A percentile compares a stretch with the other conserved stretches of the same genome.
These are phyloP conservation scores for Calycina herbarum DNA, from an alignment of 2,329 filamentous ascomycete species.

Conservation along the genomic window DNA sequence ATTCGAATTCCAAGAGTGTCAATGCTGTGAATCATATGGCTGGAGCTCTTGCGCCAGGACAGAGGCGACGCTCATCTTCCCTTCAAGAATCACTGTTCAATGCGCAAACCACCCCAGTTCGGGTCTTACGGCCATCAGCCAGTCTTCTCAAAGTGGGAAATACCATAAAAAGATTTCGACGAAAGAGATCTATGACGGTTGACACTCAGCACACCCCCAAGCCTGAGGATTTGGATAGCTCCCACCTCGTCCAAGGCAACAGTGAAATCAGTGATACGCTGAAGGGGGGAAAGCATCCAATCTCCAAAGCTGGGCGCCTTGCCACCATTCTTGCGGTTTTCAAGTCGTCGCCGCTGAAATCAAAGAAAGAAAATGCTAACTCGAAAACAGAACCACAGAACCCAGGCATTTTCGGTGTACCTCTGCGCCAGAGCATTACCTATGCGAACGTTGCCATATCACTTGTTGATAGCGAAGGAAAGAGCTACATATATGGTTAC, in stretches of 20 bases:
- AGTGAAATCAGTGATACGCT: constrained; percentile 12
- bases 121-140: not conserved
- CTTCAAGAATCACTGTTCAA: constrained; percentile 8
- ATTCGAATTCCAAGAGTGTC: constrained; percentile 1
- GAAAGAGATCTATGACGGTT: not conserved
- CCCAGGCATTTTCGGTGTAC: constrained; percentile 90
- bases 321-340: constrained; percentile 13
- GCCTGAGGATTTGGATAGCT: not conserved
- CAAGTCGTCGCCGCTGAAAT: constrained; percentile 10
- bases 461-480: constrained; percentile 84
- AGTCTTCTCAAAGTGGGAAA: not conserved
- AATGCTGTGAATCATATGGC: not conserved
- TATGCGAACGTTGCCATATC: constrained; percentile 99
- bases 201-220: not conserved
- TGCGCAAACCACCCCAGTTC: not conserved
- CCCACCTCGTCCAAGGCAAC: not conserved
- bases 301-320: constrained; percentile 4
- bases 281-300: constrained; percentile 10
- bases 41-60: not conserved
- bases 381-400: constrained; percentile 38
- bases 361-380: constrained; percentile 21
- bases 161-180: constrained; percentile 1
- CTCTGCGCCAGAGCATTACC: constrained; percentile 88
- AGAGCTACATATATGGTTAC: constrained; percentile 98
- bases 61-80: not conserved